These are phyloP conservation scores for Penicillium capsulatum DNA, from an alignment of 2,329 filamentous ascomycete species.

Conservation along the genomic window DNA sequence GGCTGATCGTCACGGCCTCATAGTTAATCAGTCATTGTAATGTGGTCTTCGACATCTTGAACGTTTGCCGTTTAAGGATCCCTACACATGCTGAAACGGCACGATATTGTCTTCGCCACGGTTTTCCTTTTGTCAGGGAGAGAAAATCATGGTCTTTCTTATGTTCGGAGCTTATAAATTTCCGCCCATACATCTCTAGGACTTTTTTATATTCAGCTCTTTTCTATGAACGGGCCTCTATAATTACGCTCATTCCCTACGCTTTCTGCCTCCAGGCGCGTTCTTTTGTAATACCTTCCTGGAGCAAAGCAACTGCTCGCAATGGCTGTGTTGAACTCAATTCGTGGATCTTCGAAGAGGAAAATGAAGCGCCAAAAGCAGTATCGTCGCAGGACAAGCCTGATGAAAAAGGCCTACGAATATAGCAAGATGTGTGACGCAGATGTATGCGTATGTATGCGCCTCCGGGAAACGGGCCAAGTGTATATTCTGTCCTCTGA, in stretches of 20 bases:
- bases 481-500: slow-evolving; percentile 17
- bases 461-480: slow-evolving; percentile 15
- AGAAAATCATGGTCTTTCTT: background rate
- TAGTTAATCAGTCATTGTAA: background rate
- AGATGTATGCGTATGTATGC: slow-evolving; percentile 17
- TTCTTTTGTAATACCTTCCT: background rate
- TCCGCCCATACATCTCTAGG: background rate
- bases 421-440: slow-evolving; percentile 15
- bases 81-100: background rate
- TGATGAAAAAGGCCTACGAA: slow-evolving; percentile 14
- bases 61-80: background rate
- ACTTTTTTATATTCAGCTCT: background rate
- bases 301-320: background rate
- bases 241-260: background rate
- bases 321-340: background rate
- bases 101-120: background rate
- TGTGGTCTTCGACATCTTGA: background rate
- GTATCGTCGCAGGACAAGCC: slow-evolving; percentile 8
- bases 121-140: background rate
- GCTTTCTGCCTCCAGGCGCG: background rate
- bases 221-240: background rate
- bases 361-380: slow-evolving; percentile 9
- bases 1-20: background rate
- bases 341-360: background rate
- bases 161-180: background rate